Evolutionary conservation across 164 flowering plant species (phyloP), one percentile per base, ranked within the genome.

Genomic region (Magnolia kwangsiensis): DNA sequence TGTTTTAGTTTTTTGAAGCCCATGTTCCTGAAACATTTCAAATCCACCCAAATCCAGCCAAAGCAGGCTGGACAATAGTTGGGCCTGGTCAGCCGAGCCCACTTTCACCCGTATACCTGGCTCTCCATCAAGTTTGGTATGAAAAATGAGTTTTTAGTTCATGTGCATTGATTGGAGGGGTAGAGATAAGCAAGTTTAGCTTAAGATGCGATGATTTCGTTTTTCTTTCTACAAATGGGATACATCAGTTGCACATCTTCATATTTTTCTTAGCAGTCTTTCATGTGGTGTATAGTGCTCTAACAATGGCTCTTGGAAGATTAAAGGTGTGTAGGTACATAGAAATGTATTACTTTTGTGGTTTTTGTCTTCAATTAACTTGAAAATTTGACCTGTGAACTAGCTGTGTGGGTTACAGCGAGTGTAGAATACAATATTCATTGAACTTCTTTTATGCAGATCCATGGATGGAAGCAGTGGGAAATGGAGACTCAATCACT

Each of bases 211-310:
- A 37, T 37, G 45, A 37, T 37, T 37, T 37, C 45, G 45, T 37
- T 55, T 55, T 8, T 24, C 27, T 96, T 78, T 84, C 97, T 23
- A 75, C 82, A 50, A 76, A 87, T 51, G 98, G 91, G 74, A 79
- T 95, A 82, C 99, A 96, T 83, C 94, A 94, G 81, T 79, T 92
- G 71, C 98, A 94, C 85, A 96, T 96, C 80, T 94, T 96, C 84
- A 92, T 96, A 72, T 96, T 96, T 89, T 91, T 96, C 80, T 81
- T 94, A 69, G 99, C 99, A 21, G 85, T 90, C 66, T 83, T 92
- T 77, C 98, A 96, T 78, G 96, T 96, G 6, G 4, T 86, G 23
- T 88, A 87, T 78, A 92, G 98, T 79, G 87, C 88, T 59, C 20
- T 86, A 51, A 94, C 95, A 3, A 94, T 94, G 98, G 78, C 83